Percentiles rank a stretch among this genome's conserved stretches.
phyloP scores from a whole-genome alignment of 1,139 yeast genomes.

The Sugiyamaella xylanicola region DNA sequence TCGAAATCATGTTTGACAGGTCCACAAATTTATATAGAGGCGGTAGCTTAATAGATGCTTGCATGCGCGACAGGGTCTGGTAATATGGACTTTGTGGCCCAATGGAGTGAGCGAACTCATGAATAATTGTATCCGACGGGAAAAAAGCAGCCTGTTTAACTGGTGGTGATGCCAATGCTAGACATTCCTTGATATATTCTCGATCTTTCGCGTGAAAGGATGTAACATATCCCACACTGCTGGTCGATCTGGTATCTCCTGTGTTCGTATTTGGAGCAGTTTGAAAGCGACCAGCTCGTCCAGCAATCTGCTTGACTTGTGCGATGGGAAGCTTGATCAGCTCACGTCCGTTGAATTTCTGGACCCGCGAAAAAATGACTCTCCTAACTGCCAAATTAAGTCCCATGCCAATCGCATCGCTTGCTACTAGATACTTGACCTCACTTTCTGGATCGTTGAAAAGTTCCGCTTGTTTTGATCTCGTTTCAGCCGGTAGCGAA shows the following conservation, averaged over 20 bases:
- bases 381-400: constrained; percentile 80
- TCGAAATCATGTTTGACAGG: constrained; percentile 31
- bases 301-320: constrained; percentile 88
- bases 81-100: constrained; percentile 30
- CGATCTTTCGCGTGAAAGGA: constrained; percentile 37
- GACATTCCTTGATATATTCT: constrained; percentile 37
- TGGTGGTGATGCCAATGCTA: constrained; percentile 34
- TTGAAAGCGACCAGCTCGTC: constrained; percentile 87
- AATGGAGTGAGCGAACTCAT: constrained; percentile 31
- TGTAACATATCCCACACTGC: constrained; percentile 49
- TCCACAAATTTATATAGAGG: constrained; percentile 32
- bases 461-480: constrained; percentile 77
- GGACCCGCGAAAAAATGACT: constrained; percentile 67
- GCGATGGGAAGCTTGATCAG: constrained; percentile 52
- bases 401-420: constrained; percentile 99
- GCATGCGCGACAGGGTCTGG: constrained; percentile 30
- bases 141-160: constrained; percentile 34
- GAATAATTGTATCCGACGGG: constrained; percentile 37
- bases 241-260: constrained; percentile 23
- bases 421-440: constrained; percentile 81
- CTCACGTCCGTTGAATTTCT: constrained; percentile 70
- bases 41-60: constrained; percentile 28
- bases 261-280: constrained; percentile 32
- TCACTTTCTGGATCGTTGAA: constrained; percentile 68
- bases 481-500: constrained; percentile 92